Evolutionary conservation across 2,329 filamentous ascomycete species (phyloP).

Genomic region (Cladophialophora immunda): DNA sequence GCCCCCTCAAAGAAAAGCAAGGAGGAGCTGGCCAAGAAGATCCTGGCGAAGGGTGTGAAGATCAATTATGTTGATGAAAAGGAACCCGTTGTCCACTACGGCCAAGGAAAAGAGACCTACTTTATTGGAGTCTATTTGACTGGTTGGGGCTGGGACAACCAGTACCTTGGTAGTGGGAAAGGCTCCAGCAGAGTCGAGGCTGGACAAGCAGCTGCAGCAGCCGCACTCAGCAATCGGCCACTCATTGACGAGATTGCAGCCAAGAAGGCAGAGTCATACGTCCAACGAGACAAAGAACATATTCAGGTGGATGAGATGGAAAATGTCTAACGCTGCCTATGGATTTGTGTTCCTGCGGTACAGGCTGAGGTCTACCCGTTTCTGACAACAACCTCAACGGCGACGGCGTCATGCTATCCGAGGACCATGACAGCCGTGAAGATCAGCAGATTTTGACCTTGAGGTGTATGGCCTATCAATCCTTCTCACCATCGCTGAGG

Average conservation of each 20-base stretch:
- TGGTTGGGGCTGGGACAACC: constrained; percentile 56
- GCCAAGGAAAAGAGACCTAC: constrained; percentile 51
- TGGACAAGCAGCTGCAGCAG: constrained; percentile 54
- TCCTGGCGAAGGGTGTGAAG: constrained; percentile 66
- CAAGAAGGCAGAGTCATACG: constrained; percentile 44
- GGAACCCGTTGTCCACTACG: constrained; percentile 45
- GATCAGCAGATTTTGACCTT: neutral
- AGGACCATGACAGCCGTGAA: neutral
- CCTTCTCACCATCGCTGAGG: neutral
- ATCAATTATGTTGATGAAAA: constrained; percentile 66
- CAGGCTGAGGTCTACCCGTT: neutral
- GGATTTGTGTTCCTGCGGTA: neutral
- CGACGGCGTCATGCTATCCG: neutral
- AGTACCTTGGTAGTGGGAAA: constrained; percentile 55
- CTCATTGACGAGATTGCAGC: constrained; percentile 51
- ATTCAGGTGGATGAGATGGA: neutral
- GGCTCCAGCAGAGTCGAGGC: constrained; percentile 55
- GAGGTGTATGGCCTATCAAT: neutral
- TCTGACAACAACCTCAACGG: neutral
- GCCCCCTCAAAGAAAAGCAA: constrained; percentile 58
- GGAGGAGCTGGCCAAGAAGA: constrained; percentile 59
- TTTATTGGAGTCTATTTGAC: constrained; percentile 58
- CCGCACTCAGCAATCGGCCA: constrained; percentile 50
- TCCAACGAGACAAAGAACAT: constrained; percentile 34
- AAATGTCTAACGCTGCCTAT: constrained; percentile 12